Conservation (phyloP, 2,329 filamentous ascomycete genomes). For the Bipolaris victoriae region DNA sequence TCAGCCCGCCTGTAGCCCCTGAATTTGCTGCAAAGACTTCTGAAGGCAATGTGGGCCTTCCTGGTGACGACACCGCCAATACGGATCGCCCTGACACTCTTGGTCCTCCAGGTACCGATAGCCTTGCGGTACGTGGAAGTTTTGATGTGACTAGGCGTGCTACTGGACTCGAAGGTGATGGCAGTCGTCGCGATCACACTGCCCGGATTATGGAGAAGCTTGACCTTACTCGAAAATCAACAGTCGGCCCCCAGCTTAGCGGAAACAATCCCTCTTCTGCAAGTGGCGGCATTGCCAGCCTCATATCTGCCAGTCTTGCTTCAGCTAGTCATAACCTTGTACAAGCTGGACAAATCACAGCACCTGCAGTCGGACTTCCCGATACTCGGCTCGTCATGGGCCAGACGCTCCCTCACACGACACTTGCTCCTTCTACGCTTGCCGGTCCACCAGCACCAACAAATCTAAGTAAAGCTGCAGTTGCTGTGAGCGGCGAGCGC, state of each 20-base stretch:
- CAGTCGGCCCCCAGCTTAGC: conserved; percentile 59
- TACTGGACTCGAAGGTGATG: conserved; percentile 70
- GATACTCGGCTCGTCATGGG: conserved; percentile 46
- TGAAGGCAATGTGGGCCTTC: conserved; percentile 66
- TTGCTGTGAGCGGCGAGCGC: conserved; percentile 79
- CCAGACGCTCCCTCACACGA: conserved; percentile 62
- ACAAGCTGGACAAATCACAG: conserved; percentile 63
- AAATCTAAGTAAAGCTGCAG: conserved; percentile 83
- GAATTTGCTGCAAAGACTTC: conserved; percentile 85
- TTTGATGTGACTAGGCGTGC: conserved; percentile 68
- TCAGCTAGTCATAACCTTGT: conserved; percentile 79
- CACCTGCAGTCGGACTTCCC: conserved; percentile 45
- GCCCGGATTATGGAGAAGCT: conserved; percentile 91
- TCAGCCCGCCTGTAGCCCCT: conserved; percentile 83
- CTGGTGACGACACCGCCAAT: conserved; percentile 59
- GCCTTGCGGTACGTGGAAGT: conserved; percentile 67
- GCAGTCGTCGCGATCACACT: conserved; percentile 77
- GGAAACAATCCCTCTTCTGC: conserved; percentile 52
- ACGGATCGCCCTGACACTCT: conserved; percentile 70
- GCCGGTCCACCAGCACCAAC: conserved; percentile 84
- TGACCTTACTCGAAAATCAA: conserved; percentile 82
- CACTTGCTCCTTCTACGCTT: conserved; percentile 79
- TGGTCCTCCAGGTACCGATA: conserved; percentile 66
- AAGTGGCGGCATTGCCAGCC: conserved; percentile 75
- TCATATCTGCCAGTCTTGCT: conserved; percentile 78